phyloP scores from a whole-genome alignment of 495 filamentous ascomycete species.

The Saxophila tyrrhenica region DNA sequence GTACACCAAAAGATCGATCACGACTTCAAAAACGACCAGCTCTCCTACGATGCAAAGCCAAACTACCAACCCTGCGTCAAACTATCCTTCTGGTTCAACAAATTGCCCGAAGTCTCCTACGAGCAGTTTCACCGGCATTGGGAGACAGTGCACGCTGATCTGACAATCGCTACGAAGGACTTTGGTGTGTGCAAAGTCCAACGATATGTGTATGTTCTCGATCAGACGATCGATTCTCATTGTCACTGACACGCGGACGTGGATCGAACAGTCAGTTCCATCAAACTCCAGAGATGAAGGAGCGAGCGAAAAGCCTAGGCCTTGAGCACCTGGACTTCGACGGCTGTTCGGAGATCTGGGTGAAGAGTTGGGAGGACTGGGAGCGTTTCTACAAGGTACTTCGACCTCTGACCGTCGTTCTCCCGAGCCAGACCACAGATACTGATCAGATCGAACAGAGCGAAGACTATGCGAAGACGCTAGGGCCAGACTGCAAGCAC shows the following conservation, averaged over 20 bases:
- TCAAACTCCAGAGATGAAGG: constrained; percentile 23
- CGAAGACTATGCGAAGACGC: constrained; percentile 9
- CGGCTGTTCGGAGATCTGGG: constrained; percentile 25
- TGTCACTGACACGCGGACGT: not conserved
- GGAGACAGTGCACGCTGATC: constrained; percentile 25
- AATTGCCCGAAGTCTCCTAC: constrained; percentile 23
- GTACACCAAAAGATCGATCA: constrained; percentile 26
- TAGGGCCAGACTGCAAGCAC: constrained; percentile 20
- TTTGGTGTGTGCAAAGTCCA: constrained; percentile 24
- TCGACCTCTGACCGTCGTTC: not conserved
- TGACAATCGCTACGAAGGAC: constrained; percentile 21
- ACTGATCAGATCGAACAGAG: constrained; percentile 1
- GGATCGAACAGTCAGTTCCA: constrained; percentile 12
- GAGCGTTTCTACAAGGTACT: constrained; percentile 18
- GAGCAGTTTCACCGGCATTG: constrained; percentile 27
- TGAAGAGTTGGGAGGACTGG: constrained; percentile 24
- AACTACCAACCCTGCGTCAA: constrained; percentile 28
- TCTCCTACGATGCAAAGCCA: constrained; percentile 21
- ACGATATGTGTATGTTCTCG: constrained; percentile 22
- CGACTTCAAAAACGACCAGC: constrained; percentile 15
- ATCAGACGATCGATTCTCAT: too few species aligned
- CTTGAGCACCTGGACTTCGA: constrained; percentile 25
- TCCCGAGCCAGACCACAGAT: too few species aligned
- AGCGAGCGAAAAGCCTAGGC: constrained; percentile 21
- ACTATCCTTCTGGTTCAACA: constrained; percentile 27